Conservation (phyloP, 108 stramenopile genomes). For the Hondaea fermentalgiana region DNA sequence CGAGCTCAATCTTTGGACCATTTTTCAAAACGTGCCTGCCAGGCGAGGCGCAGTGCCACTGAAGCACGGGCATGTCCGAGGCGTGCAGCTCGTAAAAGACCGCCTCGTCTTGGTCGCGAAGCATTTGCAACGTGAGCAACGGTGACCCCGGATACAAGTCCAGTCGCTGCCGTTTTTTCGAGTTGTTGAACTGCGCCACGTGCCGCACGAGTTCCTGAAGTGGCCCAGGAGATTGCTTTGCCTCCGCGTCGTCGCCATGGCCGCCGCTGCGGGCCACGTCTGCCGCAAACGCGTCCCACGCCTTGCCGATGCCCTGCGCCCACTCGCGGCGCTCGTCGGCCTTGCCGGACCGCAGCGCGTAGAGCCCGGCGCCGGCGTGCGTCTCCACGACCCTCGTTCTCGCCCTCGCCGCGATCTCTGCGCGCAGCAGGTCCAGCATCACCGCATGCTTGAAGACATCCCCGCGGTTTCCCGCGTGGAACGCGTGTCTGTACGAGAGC, state of each 20-base stretch:
- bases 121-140: not conserved
- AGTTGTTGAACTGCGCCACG: not conserved
- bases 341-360: not conserved
- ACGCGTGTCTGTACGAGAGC: constrained; percentile 7
- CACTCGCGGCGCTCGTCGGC: not conserved
- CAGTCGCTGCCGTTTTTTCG: not conserved
- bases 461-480: not conserved
- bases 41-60: not conserved
- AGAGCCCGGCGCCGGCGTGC: constrained; percentile 9
- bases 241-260: too few species aligned
- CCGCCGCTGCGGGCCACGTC: not conserved
- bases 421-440: not conserved
- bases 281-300: not conserved
- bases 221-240: not conserved
- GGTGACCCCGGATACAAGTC: not conserved
- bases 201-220: not conserved
- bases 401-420: not conserved
- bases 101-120: not conserved
- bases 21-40: not conserved
- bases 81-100: not conserved
- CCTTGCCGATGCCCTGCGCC: not conserved
- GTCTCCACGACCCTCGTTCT: not conserved
- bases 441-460: constrained; percentile 7
- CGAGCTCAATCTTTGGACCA: not conserved
- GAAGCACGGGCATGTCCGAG: not conserved